These are phyloP conservation scores for Stygiomarasmius scandens DNA, from an alignment of 1,284 basidiomycete species.

Conservation along the genomic window DNA sequence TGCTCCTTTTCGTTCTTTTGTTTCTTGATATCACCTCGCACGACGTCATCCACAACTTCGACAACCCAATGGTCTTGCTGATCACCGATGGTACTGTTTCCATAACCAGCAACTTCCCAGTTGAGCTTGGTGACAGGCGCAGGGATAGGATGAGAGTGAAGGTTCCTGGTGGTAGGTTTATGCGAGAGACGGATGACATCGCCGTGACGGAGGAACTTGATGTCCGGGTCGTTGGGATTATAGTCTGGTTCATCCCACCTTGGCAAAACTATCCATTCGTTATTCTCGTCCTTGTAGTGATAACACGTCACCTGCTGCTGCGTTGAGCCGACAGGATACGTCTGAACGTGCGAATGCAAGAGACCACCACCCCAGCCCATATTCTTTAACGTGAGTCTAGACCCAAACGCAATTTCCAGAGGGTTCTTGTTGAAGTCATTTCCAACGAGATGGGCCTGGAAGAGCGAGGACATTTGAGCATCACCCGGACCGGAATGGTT, in stretches of 20 bases:
- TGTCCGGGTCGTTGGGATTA: slow-evolving; percentile 58
- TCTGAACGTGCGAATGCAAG: slow-evolving; percentile 95
- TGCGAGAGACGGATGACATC: slow-evolving; percentile 86
- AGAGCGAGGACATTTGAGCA: slow-evolving; percentile 97
- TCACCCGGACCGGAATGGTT: slow-evolving; percentile 96
- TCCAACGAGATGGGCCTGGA: slow-evolving; percentile 95
- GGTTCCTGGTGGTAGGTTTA: slow-evolving; percentile 79
- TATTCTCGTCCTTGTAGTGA: slow-evolving; percentile 99
- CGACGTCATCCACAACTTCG: slow-evolving; percentile 92
- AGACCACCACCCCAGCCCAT: slow-evolving; percentile 97
- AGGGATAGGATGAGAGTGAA: slow-evolving; percentile 90
- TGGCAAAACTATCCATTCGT: slow-evolving; percentile 87
- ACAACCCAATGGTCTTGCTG: slow-evolving; percentile 90
- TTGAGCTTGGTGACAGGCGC: slow-evolving; percentile 92
- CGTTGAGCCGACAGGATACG: slow-evolving; percentile 88
- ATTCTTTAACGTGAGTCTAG: slow-evolving; percentile 93
- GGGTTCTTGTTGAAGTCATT: slow-evolving; percentile 93
- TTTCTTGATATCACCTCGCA: slow-evolving; percentile 50
- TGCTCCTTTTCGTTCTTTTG: slow-evolving; percentile 47
- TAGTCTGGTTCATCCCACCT: slow-evolving; percentile 64
- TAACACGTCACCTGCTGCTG: slow-evolving; percentile 99
- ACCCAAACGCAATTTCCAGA: slow-evolving; percentile 88
- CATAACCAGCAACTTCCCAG: slow-evolving; percentile 93
- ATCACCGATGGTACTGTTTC: slow-evolving; percentile 87
- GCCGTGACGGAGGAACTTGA: slow-evolving; percentile 77